A percentile compares a stretch with the other conserved stretches of the same genome.
Evolutionary conservation across 176 grass and related monocot genomes (phyloP).

Genomic region (Avena sativa): DNA sequence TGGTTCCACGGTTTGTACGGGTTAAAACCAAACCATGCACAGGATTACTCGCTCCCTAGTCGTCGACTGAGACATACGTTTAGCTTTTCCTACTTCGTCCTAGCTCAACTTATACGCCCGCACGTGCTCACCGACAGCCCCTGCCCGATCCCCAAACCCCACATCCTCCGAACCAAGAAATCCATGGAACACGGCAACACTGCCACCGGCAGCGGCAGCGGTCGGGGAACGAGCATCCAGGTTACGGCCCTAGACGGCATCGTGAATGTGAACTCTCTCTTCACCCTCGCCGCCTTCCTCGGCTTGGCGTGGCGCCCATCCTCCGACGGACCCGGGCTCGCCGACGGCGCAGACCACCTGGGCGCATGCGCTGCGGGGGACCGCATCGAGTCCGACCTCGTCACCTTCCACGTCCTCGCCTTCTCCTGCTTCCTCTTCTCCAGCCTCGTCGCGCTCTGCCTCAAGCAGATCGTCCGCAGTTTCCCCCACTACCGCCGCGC

Average conservation of each 20-base stretch:
- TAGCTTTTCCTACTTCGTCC: no score
- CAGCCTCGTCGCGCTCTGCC: conserved; percentile 94
- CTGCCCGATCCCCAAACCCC: not conserved
- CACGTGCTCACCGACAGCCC: conserved; percentile 12
- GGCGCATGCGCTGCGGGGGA: conserved; percentile 61
- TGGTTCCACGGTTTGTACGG: no score
- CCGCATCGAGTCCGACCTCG: conserved; percentile 66
- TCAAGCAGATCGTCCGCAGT: conserved; percentile 88
- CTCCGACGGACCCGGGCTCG: conserved; percentile 48
- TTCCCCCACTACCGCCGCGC: conserved; percentile 12
- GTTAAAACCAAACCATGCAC: no score
- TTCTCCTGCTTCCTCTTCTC: conserved; percentile 98
- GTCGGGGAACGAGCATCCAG: conserved; percentile 76
- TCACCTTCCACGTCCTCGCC: conserved; percentile 83
- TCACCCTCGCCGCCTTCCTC: conserved; percentile 80
- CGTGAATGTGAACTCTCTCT: conserved; percentile 95
- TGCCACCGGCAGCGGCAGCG: conserved; percentile 25
- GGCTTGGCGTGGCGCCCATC: conserved; percentile 80
- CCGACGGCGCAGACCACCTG: conserved; percentile 37
- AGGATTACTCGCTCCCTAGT: no score
- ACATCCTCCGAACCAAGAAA: not conserved
- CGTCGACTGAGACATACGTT: no score
- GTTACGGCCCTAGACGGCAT: conserved; percentile 91
- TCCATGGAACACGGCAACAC: conserved; percentile 38
- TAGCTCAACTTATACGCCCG: not conserved